A percentile compares a stretch with the other conserved stretches of the same genome.
These are phyloP conservation scores for Metschnikowia colocasiae DNA, from an alignment of 805 yeast genomes.

Conservation along the genomic window DNA sequence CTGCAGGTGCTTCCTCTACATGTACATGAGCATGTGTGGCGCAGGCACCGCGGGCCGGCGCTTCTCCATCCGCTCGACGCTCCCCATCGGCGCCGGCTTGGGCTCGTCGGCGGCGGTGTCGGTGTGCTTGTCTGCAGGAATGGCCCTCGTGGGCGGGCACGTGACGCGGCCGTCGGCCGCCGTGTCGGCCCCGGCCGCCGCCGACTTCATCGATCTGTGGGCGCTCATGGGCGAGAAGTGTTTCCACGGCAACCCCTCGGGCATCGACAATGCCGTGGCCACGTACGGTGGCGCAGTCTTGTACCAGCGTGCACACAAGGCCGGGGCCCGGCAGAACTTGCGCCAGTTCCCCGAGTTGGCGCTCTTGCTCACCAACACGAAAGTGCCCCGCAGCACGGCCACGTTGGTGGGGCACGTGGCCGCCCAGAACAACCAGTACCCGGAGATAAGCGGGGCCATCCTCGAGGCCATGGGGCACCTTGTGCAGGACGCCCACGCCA, in stretches of 20 bases:
- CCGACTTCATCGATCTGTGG: constrained; percentile 75
- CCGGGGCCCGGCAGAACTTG: constrained; percentile 64
- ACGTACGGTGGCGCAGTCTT: constrained; percentile 94
- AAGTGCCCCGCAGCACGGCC: constrained; percentile 84
- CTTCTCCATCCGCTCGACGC: constrained; percentile 71
- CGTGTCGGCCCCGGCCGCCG: constrained; percentile 34
- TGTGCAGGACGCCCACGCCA: constrained; percentile 66
- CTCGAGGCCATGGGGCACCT: constrained; percentile 74
- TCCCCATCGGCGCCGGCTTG: constrained; percentile 95
- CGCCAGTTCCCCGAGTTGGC: constrained; percentile 70
- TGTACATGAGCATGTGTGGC: constrained; percentile 54
- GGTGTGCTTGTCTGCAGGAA: constrained; percentile 76
- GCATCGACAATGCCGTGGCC: constrained; percentile 95
- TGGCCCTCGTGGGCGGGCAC: constrained; percentile 58
- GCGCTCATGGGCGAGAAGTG: constrained; percentile 92
- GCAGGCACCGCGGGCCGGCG: constrained; percentile 30
- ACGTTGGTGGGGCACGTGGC: constrained; percentile 76
- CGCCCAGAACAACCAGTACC: constrained; percentile 46
- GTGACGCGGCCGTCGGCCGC: constrained; percentile 37
- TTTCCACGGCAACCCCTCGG: constrained; percentile 94
- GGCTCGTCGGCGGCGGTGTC: constrained; percentile 92
- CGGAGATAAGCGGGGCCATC: constrained; percentile 54
- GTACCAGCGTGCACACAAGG: constrained; percentile 66
- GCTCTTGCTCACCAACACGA: constrained; percentile 77
- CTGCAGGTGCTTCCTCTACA: constrained; percentile 78